Conservation (phyloP, 352 stramenopile genomes). For the Phytophthora multivora region DNA sequence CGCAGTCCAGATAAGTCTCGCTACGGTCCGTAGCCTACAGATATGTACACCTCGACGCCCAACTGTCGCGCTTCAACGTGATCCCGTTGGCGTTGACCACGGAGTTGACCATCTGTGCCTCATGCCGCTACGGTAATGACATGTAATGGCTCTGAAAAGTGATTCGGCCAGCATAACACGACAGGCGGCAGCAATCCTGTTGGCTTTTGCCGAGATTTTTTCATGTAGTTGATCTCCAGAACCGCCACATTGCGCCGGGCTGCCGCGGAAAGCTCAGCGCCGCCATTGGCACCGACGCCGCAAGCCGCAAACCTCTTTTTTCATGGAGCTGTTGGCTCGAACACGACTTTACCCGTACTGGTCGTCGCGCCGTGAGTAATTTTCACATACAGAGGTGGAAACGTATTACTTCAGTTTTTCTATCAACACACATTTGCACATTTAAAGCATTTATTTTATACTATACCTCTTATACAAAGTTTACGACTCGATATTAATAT, state of each 20-base stretch:
- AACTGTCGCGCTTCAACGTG: slow-evolving; percentile 24
- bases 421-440: neutral
- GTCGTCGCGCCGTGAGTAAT: slow-evolving; percentile 19
- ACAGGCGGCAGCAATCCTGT: neutral
- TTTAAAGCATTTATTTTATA: neutral
- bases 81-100: slow-evolving; percentile 14
- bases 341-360: slow-evolving; percentile 14
- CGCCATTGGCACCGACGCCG: neutral
- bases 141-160: neutral
- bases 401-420: neutral
- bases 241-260: neutral
- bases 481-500: slow-evolving; percentile 1
- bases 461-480: slow-evolving; percentile 4
- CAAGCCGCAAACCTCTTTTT: slow-evolving; percentile 4
- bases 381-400: neutral
- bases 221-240: neutral
- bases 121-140: neutral
- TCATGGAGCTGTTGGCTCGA: neutral
- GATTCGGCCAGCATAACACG: neutral
- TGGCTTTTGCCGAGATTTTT: neutral
- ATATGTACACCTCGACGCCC: neutral
- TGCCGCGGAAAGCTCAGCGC: neutral
- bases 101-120: neutral
- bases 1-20: slow-evolving; percentile 1
- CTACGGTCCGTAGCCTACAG: too few species aligned